Base-by-base conservation (phyloP, 345 rosid genomes). In the Raphanus raphanistrum region DNA sequence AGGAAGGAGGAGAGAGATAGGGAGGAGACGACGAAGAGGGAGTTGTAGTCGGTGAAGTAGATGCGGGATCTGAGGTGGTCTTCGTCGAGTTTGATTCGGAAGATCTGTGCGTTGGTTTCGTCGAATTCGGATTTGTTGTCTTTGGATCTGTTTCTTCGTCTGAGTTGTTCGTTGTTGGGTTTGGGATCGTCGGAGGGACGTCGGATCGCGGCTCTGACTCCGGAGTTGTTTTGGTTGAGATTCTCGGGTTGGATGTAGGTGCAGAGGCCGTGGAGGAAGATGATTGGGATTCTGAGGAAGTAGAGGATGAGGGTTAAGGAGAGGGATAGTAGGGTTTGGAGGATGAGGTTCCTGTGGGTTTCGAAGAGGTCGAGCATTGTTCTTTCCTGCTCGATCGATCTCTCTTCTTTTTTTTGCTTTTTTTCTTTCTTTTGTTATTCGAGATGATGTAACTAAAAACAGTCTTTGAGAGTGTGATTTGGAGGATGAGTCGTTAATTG, bases 101-200 rank as follows among this genome's bases (percentile, higher is more conserved):
- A 93, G 91, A 91, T 93, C 95, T 91, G 98, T 27, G 98, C 98
- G 70, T 89, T 89, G 85, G 71, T 84, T 65, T 93, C 98, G 80
- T 90, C 98, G 82, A 93, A 93, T 73, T 93, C 94, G 61, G 86
- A 84, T 80, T 87, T 89, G 6, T 87, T 89, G 6, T 89, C 97
- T 67, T 88, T 93, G 73, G 96, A 84, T 84, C 89, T 84, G 54
- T 64, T 79, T 75, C 88, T 86, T 82, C 76, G 87, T 71, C 82
- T 81, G 48, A 82, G 72, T 43, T 85, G 94, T 5, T 76, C 9
- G 45, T 58, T 82, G 66, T 58, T 82, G 63, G 90, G 32, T 28
- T 81, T 78, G 5, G 92, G 81, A 67, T 84, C 70, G 29, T 87
- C 87, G 31, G 88, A 84, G 10, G 97, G 97, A 5, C 96, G 72